Percentiles rank a stretch among this genome's conserved stretches.
Conservation (phyloP, 2,329 filamentous ascomycete genomes). For the Elsinoe arachidis region DNA sequence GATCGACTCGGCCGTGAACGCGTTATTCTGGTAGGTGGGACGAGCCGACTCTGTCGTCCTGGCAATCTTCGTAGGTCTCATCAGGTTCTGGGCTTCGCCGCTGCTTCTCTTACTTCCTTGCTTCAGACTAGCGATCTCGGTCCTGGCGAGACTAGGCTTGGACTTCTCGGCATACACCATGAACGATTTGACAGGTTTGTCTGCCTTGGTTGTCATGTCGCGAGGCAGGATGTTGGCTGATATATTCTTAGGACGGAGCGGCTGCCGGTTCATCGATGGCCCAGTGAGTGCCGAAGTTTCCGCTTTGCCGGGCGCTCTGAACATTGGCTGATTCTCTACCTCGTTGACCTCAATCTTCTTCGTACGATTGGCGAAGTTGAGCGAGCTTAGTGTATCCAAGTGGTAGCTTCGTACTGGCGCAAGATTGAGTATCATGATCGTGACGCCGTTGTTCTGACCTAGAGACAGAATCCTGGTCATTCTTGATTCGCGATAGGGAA, state of each 20-base stretch:
- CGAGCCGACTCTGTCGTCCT: conserved; percentile 25
- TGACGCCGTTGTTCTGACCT: conserved; percentile 90
- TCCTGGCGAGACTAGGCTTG: conserved; percentile 33
- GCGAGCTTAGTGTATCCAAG: conserved; percentile 81
- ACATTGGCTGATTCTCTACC: conserved; percentile 90
- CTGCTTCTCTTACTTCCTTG: conserved; percentile 35
- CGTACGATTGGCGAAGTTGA: conserved; percentile 90
- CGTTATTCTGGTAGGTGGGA: conserved; percentile 15
- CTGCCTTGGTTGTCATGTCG: conserved; percentile 41
- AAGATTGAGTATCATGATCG: conserved; percentile 92
- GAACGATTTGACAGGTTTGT: conserved; percentile 75
- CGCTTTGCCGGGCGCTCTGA: conserved; percentile 35
- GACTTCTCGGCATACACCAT: conserved; percentile 73
- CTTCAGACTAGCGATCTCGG: conserved; percentile 19
- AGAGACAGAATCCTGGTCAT: conserved; percentile 92
- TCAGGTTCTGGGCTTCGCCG: conserved; percentile 29
- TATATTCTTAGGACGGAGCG: conserved; percentile 66
- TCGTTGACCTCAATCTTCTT: conserved; percentile 95
- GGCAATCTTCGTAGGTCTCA: conserved; percentile 33
- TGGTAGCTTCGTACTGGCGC: conserved; percentile 89
- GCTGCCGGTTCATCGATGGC: conserved; percentile 53
- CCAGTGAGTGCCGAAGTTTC: conserved; percentile 30
- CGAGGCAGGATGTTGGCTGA: conserved; percentile 61
- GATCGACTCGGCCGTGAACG: conserved; percentile 56
- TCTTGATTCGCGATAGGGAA: conserved; percentile 91